Evolutionary conservation across 805 yeast genomes (phyloP), one percentile per base, ranked within the genome.

Genomic region (Candida michaelii): DNA sequence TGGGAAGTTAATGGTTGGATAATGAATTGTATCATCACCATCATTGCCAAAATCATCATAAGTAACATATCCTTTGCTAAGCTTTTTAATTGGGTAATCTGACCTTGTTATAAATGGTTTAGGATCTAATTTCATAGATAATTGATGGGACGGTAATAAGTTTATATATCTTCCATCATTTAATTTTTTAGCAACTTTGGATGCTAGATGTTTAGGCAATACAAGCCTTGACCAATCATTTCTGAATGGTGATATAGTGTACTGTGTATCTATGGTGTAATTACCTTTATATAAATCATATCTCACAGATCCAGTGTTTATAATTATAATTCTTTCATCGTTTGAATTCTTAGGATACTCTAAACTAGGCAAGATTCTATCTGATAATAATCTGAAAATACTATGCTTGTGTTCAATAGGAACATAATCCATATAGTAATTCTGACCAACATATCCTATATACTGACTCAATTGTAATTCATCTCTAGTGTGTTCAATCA

Each of bases 291-390:
- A 85, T 35, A 90, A 63, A 61, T 90, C 97, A 56, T 87, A 91
- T 41, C 97, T 75, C 2, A 90, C 76, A 4, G 96, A 83, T 1
- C 97, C 97, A 0, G 96, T 85, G 59, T 91, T 91, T 46, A 87
- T 78, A 34, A 86, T 64, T 18, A 89, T 75, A 21, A 82, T 66
- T 48, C 62, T 56, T 52, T 47, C 65, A n/a, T 53, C 40, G 2
- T 48, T 42, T n/a, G 69, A 63, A 9, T 29, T 27, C 5, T 33
- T 16, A 11, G 31, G 27, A n/a, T n/a, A 32, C 24, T 54, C 51
- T 47, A 75, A 57, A 12, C 67, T 60, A 7, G 80, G 80, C 43
- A 90, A 62, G 5, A 89, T 76, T 16, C 75, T 62, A 1, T 68
- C 63, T 34, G 80, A 80, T 27, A 89, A 58, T 27, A 90, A 68